Percentiles rank a stretch among this genome's conserved stretches.
Conservation (phyloP, 208 protist species). For the Acanthamoeba royreba region DNA sequence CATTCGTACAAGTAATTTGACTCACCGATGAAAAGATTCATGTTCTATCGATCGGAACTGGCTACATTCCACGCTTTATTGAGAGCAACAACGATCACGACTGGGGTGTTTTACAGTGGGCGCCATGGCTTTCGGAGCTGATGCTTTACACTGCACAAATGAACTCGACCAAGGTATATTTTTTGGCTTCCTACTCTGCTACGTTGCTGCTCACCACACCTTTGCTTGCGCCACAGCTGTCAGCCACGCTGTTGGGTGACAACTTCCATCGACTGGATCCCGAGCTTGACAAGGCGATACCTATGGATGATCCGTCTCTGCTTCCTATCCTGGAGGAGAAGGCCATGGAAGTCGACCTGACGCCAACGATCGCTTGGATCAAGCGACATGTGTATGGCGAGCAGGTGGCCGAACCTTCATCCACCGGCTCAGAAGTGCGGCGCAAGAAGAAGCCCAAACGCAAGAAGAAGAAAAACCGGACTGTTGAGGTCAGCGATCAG, state of each 20-base stretch:
- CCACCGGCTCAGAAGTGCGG: not conserved
- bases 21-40: not conserved
- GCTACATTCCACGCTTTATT: not conserved
- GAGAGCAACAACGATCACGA: constrained; percentile 20
- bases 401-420: not conserved
- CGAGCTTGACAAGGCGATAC: not conserved
- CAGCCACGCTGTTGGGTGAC: not conserved
- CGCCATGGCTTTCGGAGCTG: constrained; percentile 16
- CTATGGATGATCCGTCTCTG: not conserved
- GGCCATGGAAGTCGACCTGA: not conserved
- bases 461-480: not conserved
- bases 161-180: not conserved
- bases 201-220: not conserved
- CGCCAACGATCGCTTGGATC: constrained; percentile 23
- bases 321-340: not conserved
- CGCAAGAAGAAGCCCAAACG: not conserved
- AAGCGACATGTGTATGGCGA: constrained; percentile 39
- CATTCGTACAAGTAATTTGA: not conserved
- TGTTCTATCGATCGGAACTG: constrained; percentile 25
- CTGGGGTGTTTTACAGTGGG: constrained; percentile 37
- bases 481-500: no score
- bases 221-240: not conserved
- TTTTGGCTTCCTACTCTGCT: not conserved
- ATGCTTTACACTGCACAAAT: not conserved
- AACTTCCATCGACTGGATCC: constrained; percentile 30